Evolutionary conservation across 2,329 filamentous ascomycete species (phyloP).

Genomic region (Epichloe elymi): DNA sequence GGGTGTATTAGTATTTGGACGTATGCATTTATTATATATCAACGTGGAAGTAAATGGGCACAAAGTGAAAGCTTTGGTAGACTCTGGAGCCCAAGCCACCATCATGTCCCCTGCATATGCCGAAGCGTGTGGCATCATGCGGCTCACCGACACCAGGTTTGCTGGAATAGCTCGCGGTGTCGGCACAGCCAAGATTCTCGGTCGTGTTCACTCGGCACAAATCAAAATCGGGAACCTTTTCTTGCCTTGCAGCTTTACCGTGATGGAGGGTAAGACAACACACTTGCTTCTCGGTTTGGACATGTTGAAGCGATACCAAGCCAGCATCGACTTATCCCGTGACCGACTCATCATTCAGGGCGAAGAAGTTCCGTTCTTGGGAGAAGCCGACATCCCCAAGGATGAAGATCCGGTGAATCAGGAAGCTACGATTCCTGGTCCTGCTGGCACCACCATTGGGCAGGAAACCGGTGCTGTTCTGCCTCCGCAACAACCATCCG

Average conservation of each 20-base stretch:
- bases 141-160: constrained; percentile 83
- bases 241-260: constrained; percentile 89
- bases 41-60: constrained; percentile 89
- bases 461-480: constrained; percentile 66
- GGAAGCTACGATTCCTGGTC: constrained; percentile 75
- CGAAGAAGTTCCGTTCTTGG: constrained; percentile 77
- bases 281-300: constrained; percentile 87
- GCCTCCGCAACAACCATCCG: constrained; percentile 11
- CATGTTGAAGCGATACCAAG: constrained; percentile 94
- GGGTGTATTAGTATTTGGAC: constrained; percentile 62
- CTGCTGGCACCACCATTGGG: constrained; percentile 80
- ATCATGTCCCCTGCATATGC: constrained; percentile 97
- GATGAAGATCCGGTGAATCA: constrained; percentile 59
- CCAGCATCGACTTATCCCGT: constrained; percentile 73
- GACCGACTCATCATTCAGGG: constrained; percentile 81
- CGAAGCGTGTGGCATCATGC: constrained; percentile 88
- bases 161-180: constrained; percentile 87
- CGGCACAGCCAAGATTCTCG: constrained; percentile 86
- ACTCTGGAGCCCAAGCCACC: constrained; percentile 93
- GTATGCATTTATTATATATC: constrained; percentile 93
- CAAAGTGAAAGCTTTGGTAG: constrained; percentile 89
- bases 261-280: constrained; percentile 98
- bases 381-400: constrained; percentile 90
- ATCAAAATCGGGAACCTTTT: constrained; percentile 84
- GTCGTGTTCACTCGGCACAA: constrained; percentile 86